A percentile compares a stretch with the other conserved stretches of the same genome.
Conservation (phyloP, 768 basidiomycete genomes). For the Russula ochroleuca region DNA sequence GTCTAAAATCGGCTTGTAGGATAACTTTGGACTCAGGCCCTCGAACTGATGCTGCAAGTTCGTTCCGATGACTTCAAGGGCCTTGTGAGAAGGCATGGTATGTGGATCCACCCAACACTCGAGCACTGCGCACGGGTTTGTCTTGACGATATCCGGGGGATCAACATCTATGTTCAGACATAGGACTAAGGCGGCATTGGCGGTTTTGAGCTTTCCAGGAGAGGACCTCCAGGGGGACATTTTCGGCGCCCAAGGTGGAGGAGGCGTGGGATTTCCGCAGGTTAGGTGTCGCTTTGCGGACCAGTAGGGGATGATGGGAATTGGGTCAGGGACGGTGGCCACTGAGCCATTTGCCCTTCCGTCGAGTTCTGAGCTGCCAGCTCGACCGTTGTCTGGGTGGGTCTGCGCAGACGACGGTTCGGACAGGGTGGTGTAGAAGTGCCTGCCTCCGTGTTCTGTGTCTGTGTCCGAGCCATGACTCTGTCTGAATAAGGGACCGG, state of each 20-base stretch:
- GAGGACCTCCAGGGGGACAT: constrained; percentile 76
- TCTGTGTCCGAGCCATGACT: constrained; percentile 32
- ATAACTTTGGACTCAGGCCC: constrained; percentile 87
- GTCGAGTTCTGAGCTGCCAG: constrained; percentile 33
- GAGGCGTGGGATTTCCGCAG: constrained; percentile 78
- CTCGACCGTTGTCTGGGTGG: constrained; percentile 25
- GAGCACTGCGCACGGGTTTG: constrained; percentile 88
- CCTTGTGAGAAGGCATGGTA: constrained; percentile 86
- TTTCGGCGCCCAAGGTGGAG: constrained; percentile 60
- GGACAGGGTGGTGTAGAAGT: constrained; percentile 32
- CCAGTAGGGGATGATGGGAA: constrained; percentile 77
- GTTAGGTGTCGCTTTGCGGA: constrained; percentile 87
- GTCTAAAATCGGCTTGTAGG: constrained; percentile 92
- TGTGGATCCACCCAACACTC: constrained; percentile 99
- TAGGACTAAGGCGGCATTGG: constrained; percentile 80
- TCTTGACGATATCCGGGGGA: constrained; percentile 96
- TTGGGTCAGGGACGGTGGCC: constrained; percentile 35
- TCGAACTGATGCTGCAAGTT: constrained; percentile 96
- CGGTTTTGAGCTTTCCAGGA: constrained; percentile 85
- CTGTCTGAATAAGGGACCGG: constrained; percentile 23
- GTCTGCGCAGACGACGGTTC: constrained; percentile 34
- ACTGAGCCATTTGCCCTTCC: constrained; percentile 33
- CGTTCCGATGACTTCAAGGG: constrained; percentile 87
- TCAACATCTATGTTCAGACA: constrained; percentile 98
- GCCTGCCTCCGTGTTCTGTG: constrained; percentile 35